A percentile compares a stretch with the other conserved stretches of the same genome.
phyloP scores from a whole-genome alignment of 1,139 yeast genomes.

The Sugiyamaella xylanicola region DNA sequence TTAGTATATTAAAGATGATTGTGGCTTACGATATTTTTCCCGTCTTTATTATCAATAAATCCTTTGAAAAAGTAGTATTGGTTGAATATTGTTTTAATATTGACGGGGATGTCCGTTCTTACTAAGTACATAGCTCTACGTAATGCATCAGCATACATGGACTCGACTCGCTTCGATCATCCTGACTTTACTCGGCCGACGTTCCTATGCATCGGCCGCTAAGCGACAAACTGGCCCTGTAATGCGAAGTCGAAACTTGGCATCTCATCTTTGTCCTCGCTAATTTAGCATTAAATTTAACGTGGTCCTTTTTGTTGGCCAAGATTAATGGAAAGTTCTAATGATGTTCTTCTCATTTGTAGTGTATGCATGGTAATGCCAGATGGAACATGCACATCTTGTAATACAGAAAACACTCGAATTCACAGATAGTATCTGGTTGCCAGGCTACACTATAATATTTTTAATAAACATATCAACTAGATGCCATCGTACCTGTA shows the following conservation, averaged over 20 bases:
- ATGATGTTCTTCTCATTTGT: not conserved
- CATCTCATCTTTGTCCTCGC: not conserved
- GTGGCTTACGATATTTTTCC: not conserved
- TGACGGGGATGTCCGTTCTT: too few relatives aligned
- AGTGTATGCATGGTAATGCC: not conserved
- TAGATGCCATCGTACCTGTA: too few relatives aligned
- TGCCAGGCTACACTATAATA: not conserved
- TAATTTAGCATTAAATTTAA: not conserved
- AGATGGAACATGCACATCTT: not conserved
- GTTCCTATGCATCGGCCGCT: not conserved
- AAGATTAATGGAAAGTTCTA: too few relatives aligned
- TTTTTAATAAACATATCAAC: too few relatives aligned
- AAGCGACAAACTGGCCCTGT: not conserved
- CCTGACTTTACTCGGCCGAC: not conserved
- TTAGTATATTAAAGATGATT: not conserved
- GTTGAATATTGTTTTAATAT: too few relatives aligned
- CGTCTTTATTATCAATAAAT: not conserved
- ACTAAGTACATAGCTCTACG: too few relatives aligned
- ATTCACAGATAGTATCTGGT: not conserved
- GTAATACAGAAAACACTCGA: too few relatives aligned
- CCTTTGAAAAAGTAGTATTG: too few relatives aligned
- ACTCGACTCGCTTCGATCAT: not conserved
- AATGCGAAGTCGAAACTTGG: not conserved
- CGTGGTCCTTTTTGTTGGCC: not conserved
- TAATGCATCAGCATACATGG: not conserved